Conservation (phyloP, 768 basidiomycete species). For the Auriscalpium orientale region DNA sequence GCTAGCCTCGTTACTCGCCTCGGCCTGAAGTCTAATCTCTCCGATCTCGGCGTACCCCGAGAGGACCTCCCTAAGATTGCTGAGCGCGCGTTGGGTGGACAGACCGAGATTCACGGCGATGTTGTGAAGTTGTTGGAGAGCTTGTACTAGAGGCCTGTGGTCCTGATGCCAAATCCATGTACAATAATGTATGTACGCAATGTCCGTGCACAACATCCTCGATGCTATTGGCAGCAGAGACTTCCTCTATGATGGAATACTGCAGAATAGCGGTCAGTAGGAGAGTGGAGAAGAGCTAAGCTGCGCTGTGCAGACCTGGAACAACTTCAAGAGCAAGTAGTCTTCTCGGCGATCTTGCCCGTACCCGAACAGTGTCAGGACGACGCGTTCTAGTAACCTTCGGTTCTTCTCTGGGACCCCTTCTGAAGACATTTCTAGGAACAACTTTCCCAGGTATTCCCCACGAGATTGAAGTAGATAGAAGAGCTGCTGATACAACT, state of each 20-base stretch:
- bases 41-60: constrained; percentile 56
- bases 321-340: constrained; percentile 82
- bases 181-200: no score
- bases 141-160: constrained; percentile 26
- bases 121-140: constrained; percentile 44
- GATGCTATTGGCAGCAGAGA: constrained; percentile 48
- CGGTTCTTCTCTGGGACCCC: constrained; percentile 68
- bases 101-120: constrained; percentile 30
- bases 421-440: constrained; percentile 53
- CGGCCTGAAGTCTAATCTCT: constrained; percentile 49
- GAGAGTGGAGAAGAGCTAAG: background rate
- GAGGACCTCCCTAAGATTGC: constrained; percentile 50
- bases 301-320: constrained; percentile 59
- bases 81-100: constrained; percentile 35
- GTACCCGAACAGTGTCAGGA: constrained; percentile 87
- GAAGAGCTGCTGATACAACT: constrained; percentile 95
- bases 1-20: constrained; percentile 51
- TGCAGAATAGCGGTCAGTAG: constrained; percentile 24
- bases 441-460: constrained; percentile 78
- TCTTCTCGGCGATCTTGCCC: constrained; percentile 94
- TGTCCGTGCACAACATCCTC: constrained; percentile 56
- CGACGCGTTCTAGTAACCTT: constrained; percentile 74
- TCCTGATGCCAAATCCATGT: background rate
- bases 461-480: constrained; percentile 84
- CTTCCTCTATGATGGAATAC: constrained; percentile 78